These are phyloP conservation scores for Plantago major DNA, from an alignment of 257 asterid species.

Conservation along the genomic window DNA sequence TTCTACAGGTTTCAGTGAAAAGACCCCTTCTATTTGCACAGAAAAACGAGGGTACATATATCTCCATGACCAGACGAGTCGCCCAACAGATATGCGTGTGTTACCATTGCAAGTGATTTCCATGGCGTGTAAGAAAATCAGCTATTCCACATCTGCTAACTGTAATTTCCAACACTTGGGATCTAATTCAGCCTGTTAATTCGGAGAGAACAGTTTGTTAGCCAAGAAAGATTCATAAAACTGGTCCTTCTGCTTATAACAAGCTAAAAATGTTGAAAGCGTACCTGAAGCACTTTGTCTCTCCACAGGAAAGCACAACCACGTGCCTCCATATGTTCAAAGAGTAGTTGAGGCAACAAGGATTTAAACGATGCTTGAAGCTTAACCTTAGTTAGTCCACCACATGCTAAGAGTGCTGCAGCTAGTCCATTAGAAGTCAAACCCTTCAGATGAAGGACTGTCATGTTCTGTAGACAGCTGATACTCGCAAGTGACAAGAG, in stretches of 20 bases:
- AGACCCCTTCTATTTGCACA: too few species aligned
- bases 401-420: constrained; percentile 70
- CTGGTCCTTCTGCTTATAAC: neutral
- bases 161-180: constrained; percentile 74
- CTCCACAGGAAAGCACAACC: constrained; percentile 82
- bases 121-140: neutral
- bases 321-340: constrained; percentile 68
- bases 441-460: constrained; percentile 54
- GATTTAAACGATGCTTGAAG: constrained; percentile 62
- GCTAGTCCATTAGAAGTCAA: constrained; percentile 62
- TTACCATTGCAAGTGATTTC: too few species aligned
- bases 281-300: constrained; percentile 64
- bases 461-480: constrained; percentile 74
- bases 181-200: constrained; percentile 65
- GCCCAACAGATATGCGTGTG: too few species aligned
- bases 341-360: constrained; percentile 44
- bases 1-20: too few species aligned
- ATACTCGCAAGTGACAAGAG: constrained; percentile 67
- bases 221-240: neutral
- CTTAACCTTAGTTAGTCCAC: constrained; percentile 78
- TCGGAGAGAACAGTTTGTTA: neutral
- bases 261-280: neutral
- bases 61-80: too few species aligned
- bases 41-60: too few species aligned
- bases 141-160: constrained; percentile 35